Base-by-base conservation (phyloP, 805 yeast genomes). In the Myxozyma neglecta region DNA sequence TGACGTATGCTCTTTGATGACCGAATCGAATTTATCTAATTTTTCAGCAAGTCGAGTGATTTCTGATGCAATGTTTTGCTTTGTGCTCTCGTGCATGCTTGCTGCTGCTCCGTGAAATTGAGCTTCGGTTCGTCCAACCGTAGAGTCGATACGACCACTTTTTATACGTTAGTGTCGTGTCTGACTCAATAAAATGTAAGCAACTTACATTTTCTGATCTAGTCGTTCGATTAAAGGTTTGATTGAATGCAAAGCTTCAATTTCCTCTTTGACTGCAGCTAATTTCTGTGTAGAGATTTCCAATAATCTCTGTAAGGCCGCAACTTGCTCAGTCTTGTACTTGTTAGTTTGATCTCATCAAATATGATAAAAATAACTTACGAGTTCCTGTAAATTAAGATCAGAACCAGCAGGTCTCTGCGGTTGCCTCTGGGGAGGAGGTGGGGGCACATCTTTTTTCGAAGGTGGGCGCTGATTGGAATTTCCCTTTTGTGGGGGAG, bases 1-100 rank as follows among this genome's bases (percentile, higher is more conserved):
- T 29, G 69, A 50, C 3, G 74, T 69, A 54, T 71, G 74, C 49
- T 72, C 73, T 34, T 59, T 61, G 14, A 72, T 63, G 8, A 67
- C 35, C 40, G 37, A 36, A 49, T 68, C 68, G 18, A 64, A 53
- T 11, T 47, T 47, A 43, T 65, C 68, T 9, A 65, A 46, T 10
- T 55, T 58, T 18, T 57, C 66, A 3, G 61, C 55, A 42, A 64
- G 39, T 24, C 63, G 60, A 16, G 44, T 48, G 48, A 65, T 58
- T 54, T 65, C 68, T 6, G 64, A 48, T 5, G 60, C 65, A 18
- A 64, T 48, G 50, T 61, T 61, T 42, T 61, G 68, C 32, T 55
- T 59, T 16, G 66, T 65, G 39, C 53, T 40, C 39, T 63, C 67
- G 45, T 60, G 68, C 55, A 63, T 59, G 47, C 64, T 65, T 10